phyloP scores from a whole-genome alignment of 768 basidiomycete species.

The Phylloporus sp. region DNA sequence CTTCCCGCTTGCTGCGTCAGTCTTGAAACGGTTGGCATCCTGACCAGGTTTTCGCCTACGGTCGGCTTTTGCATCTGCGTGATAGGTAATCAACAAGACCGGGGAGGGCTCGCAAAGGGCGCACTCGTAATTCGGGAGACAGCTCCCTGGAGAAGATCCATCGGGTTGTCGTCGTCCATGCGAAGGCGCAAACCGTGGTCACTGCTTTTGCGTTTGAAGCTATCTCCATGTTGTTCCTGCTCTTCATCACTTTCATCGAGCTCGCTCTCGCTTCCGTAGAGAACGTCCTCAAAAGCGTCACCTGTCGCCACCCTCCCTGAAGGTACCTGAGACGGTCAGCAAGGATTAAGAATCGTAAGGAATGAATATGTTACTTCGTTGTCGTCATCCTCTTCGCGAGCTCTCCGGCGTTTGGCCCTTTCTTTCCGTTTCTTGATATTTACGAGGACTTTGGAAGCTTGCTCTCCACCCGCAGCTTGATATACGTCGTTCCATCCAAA shows the following conservation, averaged over 20 bases:
- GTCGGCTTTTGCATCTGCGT: conserved; percentile 39
- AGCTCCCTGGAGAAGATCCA: conserved; percentile 87
- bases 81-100: conserved; percentile 5
- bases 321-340: conserved; percentile 35
- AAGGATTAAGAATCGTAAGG: neutral
- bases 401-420: conserved; percentile 84
- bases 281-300: conserved; percentile 93
- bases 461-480: conserved; percentile 66
- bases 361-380: conserved; percentile 41
- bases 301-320: conserved; percentile 53
- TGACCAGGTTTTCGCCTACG: conserved; percentile 76
- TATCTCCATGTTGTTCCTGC: conserved; percentile 25
- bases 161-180: conserved; percentile 87
- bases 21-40: conserved; percentile 83
- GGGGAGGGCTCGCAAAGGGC: conserved; percentile 22
- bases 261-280: conserved; percentile 96
- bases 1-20: conserved; percentile 76
- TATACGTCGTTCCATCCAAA: conserved; percentile 87
- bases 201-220: conserved; percentile 34
- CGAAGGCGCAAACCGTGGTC: conserved; percentile 61
- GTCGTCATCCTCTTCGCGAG: conserved; percentile 51
- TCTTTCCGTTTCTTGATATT: conserved; percentile 97
- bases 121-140: conserved; percentile 64
- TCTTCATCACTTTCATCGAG: conserved; percentile 66
- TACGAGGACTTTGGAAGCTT: conserved; percentile 80